These are phyloP conservation scores for Picea glauca DNA, from an alignment of 75 land plant species.

Conservation along the genomic window DNA sequence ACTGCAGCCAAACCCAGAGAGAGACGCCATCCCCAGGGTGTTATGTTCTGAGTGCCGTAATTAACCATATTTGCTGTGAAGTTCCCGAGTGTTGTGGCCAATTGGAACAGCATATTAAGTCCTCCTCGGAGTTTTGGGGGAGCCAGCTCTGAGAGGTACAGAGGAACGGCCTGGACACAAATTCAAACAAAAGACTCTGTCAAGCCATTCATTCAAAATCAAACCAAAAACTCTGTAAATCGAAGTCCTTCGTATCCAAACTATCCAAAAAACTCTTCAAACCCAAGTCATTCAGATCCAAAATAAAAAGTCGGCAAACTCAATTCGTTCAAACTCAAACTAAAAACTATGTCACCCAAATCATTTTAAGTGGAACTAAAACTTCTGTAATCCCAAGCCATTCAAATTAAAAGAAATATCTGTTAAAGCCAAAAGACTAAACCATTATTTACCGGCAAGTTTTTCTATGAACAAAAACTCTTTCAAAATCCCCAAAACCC, in stretches of 20 bases:
- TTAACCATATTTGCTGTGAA: conserved; percentile 38
- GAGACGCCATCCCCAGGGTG: conserved; percentile 40
- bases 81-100: conserved; percentile 35
- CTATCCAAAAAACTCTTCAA: too few species aligned
- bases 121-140: conserved; percentile 33
- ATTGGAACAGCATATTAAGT: conserved; percentile 43
- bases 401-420: conserved; percentile 25
- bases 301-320: too few species aligned
- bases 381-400: too few species aligned
- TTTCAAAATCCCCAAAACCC: not conserved
- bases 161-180: conserved; percentile 57
- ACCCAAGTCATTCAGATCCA: too few species aligned
- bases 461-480: conserved; percentile 20
- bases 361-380: not conserved
- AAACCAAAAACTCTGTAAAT: not conserved
- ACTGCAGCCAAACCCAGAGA: conserved; percentile 27
- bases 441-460: conserved; percentile 65
- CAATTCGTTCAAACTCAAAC: too few species aligned
- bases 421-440: conserved; percentile 71
- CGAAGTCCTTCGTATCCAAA: too few species aligned
- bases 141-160: conserved; percentile 51
- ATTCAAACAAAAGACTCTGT: not conserved
- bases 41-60: conserved; percentile 40
- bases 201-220: not conserved
- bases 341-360: not conserved